A percentile compares a stretch with the other conserved stretches of the same genome.
phyloP scores from a whole-genome alignment of 306 rosid species.

The Morella rubra region DNA sequence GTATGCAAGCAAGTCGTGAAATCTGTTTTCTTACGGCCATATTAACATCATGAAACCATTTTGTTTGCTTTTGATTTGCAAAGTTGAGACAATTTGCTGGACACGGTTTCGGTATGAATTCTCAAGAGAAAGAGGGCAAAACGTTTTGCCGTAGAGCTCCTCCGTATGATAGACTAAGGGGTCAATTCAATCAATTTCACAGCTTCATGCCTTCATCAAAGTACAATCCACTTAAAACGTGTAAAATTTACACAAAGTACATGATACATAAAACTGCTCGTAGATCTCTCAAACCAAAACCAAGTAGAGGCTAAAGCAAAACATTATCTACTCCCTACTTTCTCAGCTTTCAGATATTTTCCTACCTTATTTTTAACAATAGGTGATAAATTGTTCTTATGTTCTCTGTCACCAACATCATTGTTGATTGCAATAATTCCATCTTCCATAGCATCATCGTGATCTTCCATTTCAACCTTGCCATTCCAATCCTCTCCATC shows the following conservation, averaged over 20 bases:
- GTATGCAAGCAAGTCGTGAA: background rate
- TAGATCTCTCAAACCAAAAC: constrained; percentile 10
- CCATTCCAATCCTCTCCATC: constrained; percentile 35
- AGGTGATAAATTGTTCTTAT: constrained; percentile 20
- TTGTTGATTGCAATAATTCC: constrained; percentile 31
- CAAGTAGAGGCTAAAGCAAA: constrained; percentile 5
- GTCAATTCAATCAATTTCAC: background rate
- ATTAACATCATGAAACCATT: background rate
- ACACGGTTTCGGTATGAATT: no score
- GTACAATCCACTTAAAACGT: constrained; percentile 7
- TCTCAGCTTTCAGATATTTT: constrained; percentile 30
- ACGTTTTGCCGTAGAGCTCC: no score
- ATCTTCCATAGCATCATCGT: constrained; percentile 32
- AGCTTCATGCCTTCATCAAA: background rate
- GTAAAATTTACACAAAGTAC: constrained; percentile 9
- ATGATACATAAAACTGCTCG: constrained; percentile 13
- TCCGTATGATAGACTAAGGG: no score
- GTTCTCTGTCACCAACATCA: constrained; percentile 29
- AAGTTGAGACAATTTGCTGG: background rate
- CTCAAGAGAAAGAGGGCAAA: no score
- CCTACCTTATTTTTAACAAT: constrained; percentile 7
- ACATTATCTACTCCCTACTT: constrained; percentile 31
- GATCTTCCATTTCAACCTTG: constrained; percentile 36
- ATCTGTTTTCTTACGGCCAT: background rate
- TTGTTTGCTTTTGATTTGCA: background rate